Percentiles rank a stretch among this genome's conserved stretches.
phyloP scores from a whole-genome alignment of 805 yeast species.

The Candida maris region DNA sequence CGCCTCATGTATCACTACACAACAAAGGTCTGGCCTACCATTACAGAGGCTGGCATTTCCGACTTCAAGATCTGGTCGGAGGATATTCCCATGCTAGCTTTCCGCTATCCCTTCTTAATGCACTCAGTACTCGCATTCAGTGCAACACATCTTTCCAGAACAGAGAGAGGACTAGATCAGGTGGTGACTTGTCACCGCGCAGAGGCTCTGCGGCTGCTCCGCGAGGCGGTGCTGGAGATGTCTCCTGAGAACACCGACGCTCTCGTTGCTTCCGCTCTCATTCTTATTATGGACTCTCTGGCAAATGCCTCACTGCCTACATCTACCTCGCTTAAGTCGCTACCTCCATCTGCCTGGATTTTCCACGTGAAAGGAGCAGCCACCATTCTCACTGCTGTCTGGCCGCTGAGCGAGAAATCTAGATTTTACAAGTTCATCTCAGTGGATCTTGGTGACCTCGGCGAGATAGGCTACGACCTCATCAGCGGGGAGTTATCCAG shows the following conservation, averaged over 20 bases:
- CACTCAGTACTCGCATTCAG: slow-evolving; percentile 87
- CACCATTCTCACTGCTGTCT: slow-evolving; percentile 90
- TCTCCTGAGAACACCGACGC: slow-evolving; percentile 88
- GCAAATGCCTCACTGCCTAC: slow-evolving; percentile 80
- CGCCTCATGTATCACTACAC: slow-evolving; percentile 85
- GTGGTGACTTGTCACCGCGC: slow-evolving; percentile 84
- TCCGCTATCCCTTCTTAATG: slow-evolving; percentile 85
- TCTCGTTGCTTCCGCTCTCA: slow-evolving; percentile 84
- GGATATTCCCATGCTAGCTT: slow-evolving; percentile 85
- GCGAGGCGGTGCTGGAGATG: slow-evolving; percentile 84
- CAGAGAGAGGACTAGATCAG: slow-evolving; percentile 71
- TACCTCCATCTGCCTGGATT: slow-evolving; percentile 95
- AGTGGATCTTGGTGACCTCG: slow-evolving; percentile 87
- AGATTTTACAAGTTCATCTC: slow-evolving; percentile 67
- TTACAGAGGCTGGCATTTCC: slow-evolving; percentile 86
- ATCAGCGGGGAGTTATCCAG: slow-evolving; percentile 33
- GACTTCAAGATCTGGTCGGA: slow-evolving; percentile 82
- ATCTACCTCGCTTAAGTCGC: slow-evolving; percentile 48
- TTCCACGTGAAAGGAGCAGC: slow-evolving; percentile 98
- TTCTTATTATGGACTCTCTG: slow-evolving; percentile 86
- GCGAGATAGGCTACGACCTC: slow-evolving; percentile 52
- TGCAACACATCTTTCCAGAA: slow-evolving; percentile 84
- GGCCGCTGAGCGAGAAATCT: slow-evolving; percentile 77
- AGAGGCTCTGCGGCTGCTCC: slow-evolving; percentile 72
- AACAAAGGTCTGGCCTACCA: slow-evolving; percentile 77